Evolutionary conservation across 2,329 filamentous ascomycete genomes (phyloP).

Genomic region (Iodosphaeria phyllophila): DNA sequence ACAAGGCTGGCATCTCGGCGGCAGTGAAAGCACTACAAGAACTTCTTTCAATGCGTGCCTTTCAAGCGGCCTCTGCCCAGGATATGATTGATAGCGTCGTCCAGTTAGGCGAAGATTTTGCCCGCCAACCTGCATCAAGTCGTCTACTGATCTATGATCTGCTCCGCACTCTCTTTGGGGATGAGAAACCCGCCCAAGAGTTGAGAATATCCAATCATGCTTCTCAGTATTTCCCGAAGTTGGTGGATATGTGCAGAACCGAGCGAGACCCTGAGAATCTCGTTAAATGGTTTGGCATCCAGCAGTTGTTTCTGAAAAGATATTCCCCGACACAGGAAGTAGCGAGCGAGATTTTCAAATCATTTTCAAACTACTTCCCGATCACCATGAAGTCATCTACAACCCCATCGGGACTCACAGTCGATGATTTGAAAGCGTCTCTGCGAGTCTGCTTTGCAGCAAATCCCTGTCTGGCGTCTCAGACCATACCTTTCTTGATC

Average conservation of each 20-base stretch:
- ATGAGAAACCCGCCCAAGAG: conserved; percentile 21
- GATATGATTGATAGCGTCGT: conserved; percentile 29
- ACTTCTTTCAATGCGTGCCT: conserved; percentile 29
- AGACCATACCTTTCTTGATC: conserved; percentile 32
- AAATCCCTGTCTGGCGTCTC: conserved; percentile 23
- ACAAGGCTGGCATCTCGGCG: conserved; percentile 37
- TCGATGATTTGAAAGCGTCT: conserved; percentile 33
- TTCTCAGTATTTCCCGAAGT: too few relatives aligned
- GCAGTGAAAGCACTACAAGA: conserved; percentile 31
- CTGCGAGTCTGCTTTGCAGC: conserved; percentile 35
- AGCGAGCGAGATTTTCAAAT: conserved; percentile 29
- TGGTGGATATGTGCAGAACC: conserved; percentile 30
- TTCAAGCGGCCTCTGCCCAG: conserved; percentile 26
- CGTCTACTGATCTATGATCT: conserved; percentile 32
- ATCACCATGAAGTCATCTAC: conserved; percentile 35
- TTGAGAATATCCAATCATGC: too few relatives aligned
- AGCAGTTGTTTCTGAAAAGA: conserved; percentile 23
- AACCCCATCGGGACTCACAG: conserved; percentile 29
- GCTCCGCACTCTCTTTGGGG: conserved; percentile 22
- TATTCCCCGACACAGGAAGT: conserved; percentile 26
- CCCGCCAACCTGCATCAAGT: conserved; percentile 30
- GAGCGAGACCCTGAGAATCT: conserved; percentile 39
- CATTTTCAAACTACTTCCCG: conserved; percentile 41
- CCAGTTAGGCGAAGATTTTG: conserved; percentile 36
- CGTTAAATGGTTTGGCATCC: conserved; percentile 35